Evolutionary conservation across 805 yeast genomes (phyloP).

Genomic region (Candida multigemmis): DNA sequence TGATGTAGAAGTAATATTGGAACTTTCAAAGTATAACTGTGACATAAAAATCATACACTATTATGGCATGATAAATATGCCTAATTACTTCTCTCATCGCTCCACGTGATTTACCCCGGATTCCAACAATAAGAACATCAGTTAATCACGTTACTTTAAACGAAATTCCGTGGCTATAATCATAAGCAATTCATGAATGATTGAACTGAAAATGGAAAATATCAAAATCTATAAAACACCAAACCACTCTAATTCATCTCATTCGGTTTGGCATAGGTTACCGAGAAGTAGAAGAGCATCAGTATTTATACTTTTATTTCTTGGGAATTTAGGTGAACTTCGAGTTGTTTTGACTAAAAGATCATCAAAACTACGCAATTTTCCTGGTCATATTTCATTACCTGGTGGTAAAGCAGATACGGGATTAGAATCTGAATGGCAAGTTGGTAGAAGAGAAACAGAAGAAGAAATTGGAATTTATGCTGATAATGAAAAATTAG

Average conservation of each 20-base stretch:
- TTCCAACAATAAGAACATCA: too few species aligned
- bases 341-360: constrained; percentile 75
- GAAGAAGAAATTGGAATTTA: constrained; percentile 80
- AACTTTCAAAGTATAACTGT: too few species aligned
- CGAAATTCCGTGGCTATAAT: too few species aligned
- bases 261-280: constrained; percentile 50
- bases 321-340: constrained; percentile 66
- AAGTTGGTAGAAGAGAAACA: constrained; percentile 74
- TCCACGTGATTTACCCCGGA: too few species aligned
- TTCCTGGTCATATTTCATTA: constrained; percentile 84
- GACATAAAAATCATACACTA: too few species aligned
- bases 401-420: constrained; percentile 92
- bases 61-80: too few species aligned
- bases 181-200: too few species aligned
- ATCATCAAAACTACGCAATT: constrained; percentile 56
- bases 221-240: constrained; percentile 21
- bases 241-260: constrained; percentile 17
- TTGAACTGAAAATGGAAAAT: too few species aligned
- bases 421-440: constrained; percentile 56
- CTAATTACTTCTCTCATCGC: too few species aligned
- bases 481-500: constrained; percentile 34
- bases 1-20: too few species aligned
- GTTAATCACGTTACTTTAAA: too few species aligned
- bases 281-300: constrained; percentile 70
- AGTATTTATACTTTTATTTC: constrained; percentile 65